Base-by-base conservation (phyloP, 2,329 filamentous ascomycete genomes). In the Penicillium sp. region DNA sequence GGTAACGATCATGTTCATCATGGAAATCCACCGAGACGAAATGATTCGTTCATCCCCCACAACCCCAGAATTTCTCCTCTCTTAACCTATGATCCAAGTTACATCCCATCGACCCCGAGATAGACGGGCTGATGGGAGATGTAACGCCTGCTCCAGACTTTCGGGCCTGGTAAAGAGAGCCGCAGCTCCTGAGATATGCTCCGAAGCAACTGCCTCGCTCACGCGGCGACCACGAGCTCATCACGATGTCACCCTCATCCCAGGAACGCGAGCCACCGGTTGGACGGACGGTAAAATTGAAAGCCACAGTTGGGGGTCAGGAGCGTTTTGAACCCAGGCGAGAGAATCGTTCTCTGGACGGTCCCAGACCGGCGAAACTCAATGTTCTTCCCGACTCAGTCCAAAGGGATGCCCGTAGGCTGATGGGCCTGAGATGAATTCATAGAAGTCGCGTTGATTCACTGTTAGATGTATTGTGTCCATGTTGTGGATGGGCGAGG, bases 181-280 rank as follows among this genome's bases (percentile, higher is more conserved):
- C 12, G 17, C 26, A 30, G 26, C 23, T 12, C n/a, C 15, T 14
- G 13, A 15, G 13, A 44, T 44, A 43, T 44, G n/a, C 34, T 14
- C 47, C 40, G 38, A 45, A 7, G 8, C 1, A 34, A 23, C 22
- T 18, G 1, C 3, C 8, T 37, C 11, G n/a, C n/a, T 4, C 10
- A 27, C 25, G 26, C 13, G 25, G 22, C 20, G 25, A 22, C 23
- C 13, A 18, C 18, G 10, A n/a, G 13, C 25, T 3, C 28, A 38
- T 37, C 35, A 42, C 17, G 39, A 43, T 48, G 39, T 48, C 34
- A 47, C 35, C 45, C 8, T 41, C 29, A 43, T 35, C 28, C 9
- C 9, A 30, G 9, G 12, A 11, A 20, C 26, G 8, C 11, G 3
- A 4, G 6, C 4, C 6, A 10, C 29, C 39, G 25, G 41, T 44